Conservation (phyloP, 73 alveolate genomes). For the Paramecium biaurelia region DNA sequence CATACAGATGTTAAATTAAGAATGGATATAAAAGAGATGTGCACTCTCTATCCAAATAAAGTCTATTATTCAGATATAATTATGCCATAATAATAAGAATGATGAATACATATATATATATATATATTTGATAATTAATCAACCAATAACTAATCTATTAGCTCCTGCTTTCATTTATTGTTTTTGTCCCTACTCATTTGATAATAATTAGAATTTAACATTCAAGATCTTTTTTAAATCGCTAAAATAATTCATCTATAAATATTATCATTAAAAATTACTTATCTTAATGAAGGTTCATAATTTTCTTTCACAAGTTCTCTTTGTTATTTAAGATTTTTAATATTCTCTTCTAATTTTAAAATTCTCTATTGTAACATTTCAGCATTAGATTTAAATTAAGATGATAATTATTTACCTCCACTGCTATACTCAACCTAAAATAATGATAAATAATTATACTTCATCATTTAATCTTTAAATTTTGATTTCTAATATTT, state of each 20-base stretch:
- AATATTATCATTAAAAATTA: not conserved
- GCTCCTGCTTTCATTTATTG: conserved; percentile 5
- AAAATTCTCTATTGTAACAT: not conserved
- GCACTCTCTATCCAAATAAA: not conserved
- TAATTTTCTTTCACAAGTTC: conserved; percentile 57
- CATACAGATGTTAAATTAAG: conserved; percentile 44
- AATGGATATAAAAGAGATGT: conserved; percentile 33
- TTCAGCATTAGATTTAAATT: not conserved
- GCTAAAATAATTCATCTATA: conserved; percentile 18
- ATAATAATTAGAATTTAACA: not conserved
- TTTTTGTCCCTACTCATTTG: not conserved
- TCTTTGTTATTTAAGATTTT: conserved; percentile 30
- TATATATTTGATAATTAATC: not conserved
- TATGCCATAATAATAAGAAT: not conserved
- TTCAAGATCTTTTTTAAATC: conserved; percentile 30
- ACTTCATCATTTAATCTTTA: conserved; percentile 22
- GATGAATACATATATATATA: not conserved
- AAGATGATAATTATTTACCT: not conserved
- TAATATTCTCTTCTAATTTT: not conserved
- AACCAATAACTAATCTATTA: conserved; percentile 48
- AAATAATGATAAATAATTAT: not conserved
- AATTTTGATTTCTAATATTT: conserved; percentile 13
- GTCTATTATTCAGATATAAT: not conserved
- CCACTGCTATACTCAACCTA: not conserved
- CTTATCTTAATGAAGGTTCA: conserved; percentile 64